Conservation (phyloP, 108 stramenopile species). For the Skeletonema potamos region DNA sequence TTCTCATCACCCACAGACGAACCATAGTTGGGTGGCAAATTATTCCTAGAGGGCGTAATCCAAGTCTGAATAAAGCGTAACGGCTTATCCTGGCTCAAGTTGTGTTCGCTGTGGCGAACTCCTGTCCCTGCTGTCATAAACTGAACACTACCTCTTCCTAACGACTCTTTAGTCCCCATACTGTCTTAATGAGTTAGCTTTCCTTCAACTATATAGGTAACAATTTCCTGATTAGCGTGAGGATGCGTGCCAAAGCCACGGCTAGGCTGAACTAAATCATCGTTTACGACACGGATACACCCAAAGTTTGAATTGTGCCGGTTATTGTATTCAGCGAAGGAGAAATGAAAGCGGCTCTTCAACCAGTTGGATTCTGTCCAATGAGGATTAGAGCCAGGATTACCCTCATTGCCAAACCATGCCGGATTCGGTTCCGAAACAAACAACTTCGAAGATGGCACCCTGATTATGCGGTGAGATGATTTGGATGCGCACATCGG, state of each 20-base stretch:
- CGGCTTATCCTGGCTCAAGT: constrained; percentile 51
- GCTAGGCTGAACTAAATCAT: constrained; percentile 79
- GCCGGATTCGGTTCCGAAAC: constrained; percentile 67
- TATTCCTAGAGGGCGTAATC: constrained; percentile 58
- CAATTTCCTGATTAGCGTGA: constrained; percentile 75
- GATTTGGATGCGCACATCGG: background rate
- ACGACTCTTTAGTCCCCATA: constrained; percentile 74
- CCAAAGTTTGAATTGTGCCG: constrained; percentile 67
- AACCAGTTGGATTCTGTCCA: constrained; percentile 79
- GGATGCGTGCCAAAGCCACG: constrained; percentile 80
- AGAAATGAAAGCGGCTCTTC: constrained; percentile 82
- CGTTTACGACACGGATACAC: constrained; percentile 78
- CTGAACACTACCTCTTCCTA: constrained; percentile 75
- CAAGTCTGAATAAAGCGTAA: constrained; percentile 87
- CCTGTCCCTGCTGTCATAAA: constrained; percentile 85
- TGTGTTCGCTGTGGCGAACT: constrained; percentile 72
- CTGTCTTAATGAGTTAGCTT: constrained; percentile 61
- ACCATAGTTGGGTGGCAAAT: constrained; percentile 73
- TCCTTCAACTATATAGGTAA: constrained; percentile 66
- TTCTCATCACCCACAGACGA: constrained; percentile 15
- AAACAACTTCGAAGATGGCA: constrained; percentile 49
- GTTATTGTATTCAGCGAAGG: constrained; percentile 82
- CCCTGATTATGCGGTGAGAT: background rate
- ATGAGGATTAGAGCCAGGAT: constrained; percentile 42
- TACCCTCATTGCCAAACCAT: constrained; percentile 72